Percentiles rank a stretch among this genome's conserved stretches.
Evolutionary conservation across 2,329 filamentous ascomycete genomes (phyloP).

Genomic region (Corynespora cassiicola): DNA sequence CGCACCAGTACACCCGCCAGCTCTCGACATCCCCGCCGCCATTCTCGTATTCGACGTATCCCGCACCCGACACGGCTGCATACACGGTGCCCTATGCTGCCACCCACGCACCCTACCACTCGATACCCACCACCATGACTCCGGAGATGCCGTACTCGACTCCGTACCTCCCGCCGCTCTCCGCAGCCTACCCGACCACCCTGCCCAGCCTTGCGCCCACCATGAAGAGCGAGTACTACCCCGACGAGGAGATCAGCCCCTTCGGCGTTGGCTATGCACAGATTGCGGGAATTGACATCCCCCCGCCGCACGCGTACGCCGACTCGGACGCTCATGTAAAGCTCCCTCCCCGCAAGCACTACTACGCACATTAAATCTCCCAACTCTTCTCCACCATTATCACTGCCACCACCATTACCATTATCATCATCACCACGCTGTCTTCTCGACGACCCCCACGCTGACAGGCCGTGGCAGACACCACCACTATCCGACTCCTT

Average conservation of each 20-base stretch:
- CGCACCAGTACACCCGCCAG: conserved; percentile 69
- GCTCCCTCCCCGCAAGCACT: conserved; percentile 53
- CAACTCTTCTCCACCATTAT: no score
- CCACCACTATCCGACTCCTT: conserved; percentile 78
- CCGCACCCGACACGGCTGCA: conserved; percentile 69
- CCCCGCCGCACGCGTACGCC: conserved; percentile 67
- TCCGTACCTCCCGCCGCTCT: conserved; percentile 60
- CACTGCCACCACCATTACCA: no score
- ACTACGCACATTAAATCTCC: conserved; percentile 41
- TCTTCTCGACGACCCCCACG: conserved; percentile 36
- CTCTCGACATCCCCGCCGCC: conserved; percentile 75
- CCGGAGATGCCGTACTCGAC: conserved; percentile 57
- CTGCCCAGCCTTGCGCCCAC: conserved; percentile 67
- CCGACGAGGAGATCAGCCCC: conserved; percentile 66
- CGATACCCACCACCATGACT: conserved; percentile 44
- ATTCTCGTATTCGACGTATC: conserved; percentile 71
- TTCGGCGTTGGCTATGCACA: conserved; percentile 74
- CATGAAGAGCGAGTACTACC: conserved; percentile 71
- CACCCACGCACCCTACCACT: conserved; percentile 43
- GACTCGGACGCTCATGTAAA: conserved; percentile 78
- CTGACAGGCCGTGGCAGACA: conserved; percentile 63
- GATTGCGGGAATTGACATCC: conserved; percentile 69
- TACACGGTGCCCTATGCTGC: conserved; percentile 63
- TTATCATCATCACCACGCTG: conserved; percentile 24
- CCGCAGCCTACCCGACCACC: conserved; percentile 58